Percentiles rank a stretch among this genome's conserved stretches.
Evolutionary conservation across 2,329 filamentous ascomycete genomes (phyloP).

Genomic region (Xylaria sp.): DNA sequence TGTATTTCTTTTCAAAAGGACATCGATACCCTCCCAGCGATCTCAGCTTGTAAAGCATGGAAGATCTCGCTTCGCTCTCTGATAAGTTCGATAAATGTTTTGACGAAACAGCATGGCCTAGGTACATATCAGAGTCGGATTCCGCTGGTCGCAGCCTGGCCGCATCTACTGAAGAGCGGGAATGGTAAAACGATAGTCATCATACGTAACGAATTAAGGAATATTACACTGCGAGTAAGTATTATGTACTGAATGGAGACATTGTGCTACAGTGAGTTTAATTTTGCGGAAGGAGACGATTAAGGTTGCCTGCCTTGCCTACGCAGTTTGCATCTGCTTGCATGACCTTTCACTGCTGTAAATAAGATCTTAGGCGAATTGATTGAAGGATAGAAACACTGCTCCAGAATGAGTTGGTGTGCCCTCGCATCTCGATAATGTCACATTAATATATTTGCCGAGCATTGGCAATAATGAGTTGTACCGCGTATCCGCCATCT

Average conservation of each 20-base stretch:
- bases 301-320: constrained; percentile 38
- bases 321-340: constrained; percentile 32
- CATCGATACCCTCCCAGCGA: not conserved
- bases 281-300: constrained; percentile 28
- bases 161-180: constrained; percentile 8
- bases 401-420: constrained; percentile 12
- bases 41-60: not conserved
- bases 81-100: not conserved
- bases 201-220: not conserved
- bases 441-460: constrained; percentile 33
- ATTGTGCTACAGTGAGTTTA: constrained; percentile 26
- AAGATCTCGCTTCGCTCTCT: constrained; percentile 12
- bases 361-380: constrained; percentile 21
- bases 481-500: constrained; percentile 30
- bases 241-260: constrained; percentile 10
- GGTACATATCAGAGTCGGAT: constrained; percentile 16
- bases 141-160: constrained; percentile 16
- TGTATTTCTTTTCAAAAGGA: not conserved
- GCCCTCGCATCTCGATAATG: constrained; percentile 27
- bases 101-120: constrained; percentile 1
- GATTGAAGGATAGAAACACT: constrained; percentile 10
- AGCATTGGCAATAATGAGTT: constrained; percentile 28
- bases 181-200: constrained; percentile 11
- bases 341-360: constrained; percentile 25
- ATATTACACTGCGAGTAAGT: not conserved